Base-by-base conservation (phyloP, 1,284 basidiomycete genomes). In the Moesziomyces sp. region DNA sequence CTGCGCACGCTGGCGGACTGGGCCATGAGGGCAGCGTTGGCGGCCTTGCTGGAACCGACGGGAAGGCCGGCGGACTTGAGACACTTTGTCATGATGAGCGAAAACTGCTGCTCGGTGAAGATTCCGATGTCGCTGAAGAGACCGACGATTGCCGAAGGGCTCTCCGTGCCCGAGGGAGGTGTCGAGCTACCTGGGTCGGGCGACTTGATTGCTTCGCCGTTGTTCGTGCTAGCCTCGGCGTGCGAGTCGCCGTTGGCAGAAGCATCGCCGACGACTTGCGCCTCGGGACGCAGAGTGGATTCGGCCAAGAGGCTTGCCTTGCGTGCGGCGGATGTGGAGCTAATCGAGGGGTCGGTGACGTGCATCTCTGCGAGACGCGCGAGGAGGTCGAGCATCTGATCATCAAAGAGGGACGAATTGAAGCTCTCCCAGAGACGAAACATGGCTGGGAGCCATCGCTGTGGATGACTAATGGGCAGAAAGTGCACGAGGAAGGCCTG, bases 381-480 rank as follows among this genome's bases (percentile, higher is more conserved):
- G 58, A 91, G 89, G 6, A 94, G 85, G 75, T 94, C 91, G n/a
- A 95, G 87, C 78, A 94, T 87, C 74, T 93, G 89, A 71, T 94
- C 93, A 76, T 96, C 93, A 61, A 93, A 86, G 19, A 91, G 87
- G 43, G 88, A 88, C 0, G 92, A 92, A 78, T 93, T 92, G 84
- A 93, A 92, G 5, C 91, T 90, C 80, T 93, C 90, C 92, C 93
- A 94, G 0, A 94, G 86, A 63, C 88, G 90, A 86, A 94, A 93
- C 64, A 84, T 74, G 28, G 75, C 65, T 1, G 81, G 81, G 0
- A 84, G 66, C 80, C 81, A 84, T 30, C 67, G 62, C 40, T 82
- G 78, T 5, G 80, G 80, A 42, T 78, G 68, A 38, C 74, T 68
- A 46, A 84, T 65, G 1, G 83, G 83, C 47, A 84, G 51, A 49